Percentiles rank a stretch among this genome's conserved stretches.
phyloP scores from a whole-genome alignment of 495 filamentous ascomycete species.

The Neurospora sp. region DNA sequence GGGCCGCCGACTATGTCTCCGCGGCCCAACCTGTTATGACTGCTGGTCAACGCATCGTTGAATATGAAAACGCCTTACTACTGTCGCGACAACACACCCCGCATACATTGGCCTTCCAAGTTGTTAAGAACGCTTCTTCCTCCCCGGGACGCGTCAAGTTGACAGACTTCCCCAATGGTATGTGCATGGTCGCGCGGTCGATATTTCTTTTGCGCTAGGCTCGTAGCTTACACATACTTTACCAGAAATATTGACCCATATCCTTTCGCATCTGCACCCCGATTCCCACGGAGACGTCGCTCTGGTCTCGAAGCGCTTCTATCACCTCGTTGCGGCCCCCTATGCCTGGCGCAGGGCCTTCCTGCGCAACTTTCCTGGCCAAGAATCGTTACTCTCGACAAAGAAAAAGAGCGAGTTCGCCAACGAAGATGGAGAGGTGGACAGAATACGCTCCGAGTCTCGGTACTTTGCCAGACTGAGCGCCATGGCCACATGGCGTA shows the following conservation, averaged over 20 bases:
- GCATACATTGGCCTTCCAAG: constrained; percentile 48
- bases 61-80: constrained; percentile 59
- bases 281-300: constrained; percentile 66
- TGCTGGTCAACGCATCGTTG: constrained; percentile 53
- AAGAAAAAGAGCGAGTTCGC: constrained; percentile 27
- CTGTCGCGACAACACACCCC: constrained; percentile 35
- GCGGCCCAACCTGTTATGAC: constrained; percentile 2
- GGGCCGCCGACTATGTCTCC: constrained; percentile 15
- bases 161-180: constrained; percentile 73
- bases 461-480: constrained; percentile 73
- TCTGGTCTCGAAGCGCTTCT: constrained; percentile 76
- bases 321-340: constrained; percentile 71
- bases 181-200: constrained; percentile 12
- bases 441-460: constrained; percentile 47
- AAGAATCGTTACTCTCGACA: constrained; percentile 35
- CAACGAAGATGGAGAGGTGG: constrained; percentile 37
- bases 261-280: constrained; percentile 80
- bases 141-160: constrained; percentile 41
- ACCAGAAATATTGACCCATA: constrained; percentile 81
- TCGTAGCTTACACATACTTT: constrained; percentile 1
- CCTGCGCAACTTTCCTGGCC: constrained; percentile 75
- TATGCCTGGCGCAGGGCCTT: constrained; percentile 90
- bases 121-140: constrained; percentile 43
- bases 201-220: constrained; percentile 7
- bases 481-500: constrained; percentile 75